Evolutionary conservation across 805 yeast species (phyloP), one percentile per base, ranked within the genome.

Genomic region (Yamadazyma phyllophila): DNA sequence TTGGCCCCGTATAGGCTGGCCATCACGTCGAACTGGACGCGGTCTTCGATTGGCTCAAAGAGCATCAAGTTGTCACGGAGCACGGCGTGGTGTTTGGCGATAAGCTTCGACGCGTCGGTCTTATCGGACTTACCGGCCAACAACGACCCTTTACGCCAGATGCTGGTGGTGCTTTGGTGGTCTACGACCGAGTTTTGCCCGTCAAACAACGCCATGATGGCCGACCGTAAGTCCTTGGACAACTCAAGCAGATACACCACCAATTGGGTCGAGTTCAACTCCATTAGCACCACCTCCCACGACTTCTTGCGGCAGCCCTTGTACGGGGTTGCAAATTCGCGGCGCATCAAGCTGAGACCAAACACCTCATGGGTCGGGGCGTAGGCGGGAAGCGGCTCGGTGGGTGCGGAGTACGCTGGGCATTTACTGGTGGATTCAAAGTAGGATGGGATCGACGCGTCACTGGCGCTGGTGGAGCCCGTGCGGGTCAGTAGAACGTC

Each of bases 241-340:
- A 59, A 54, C 9, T 52, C 49, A 14, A 71, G 49, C 32, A 56
- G 57, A 47, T 66, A 63, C 5, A 71, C 41, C 27, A 61, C 61
- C 27, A 71, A 57, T 48, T 71, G 74, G 14, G 72, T 71, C 33
- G 71, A 63, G 50, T 69, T 69, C 30, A 71, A 51, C 49, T 70
- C 74, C 17, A 68, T 54, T 17, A 68, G 50, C 14, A 71, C 72
- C 1, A 73, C 71, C 44, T 60, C 62, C 67, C 73, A 65, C 7
- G 53, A 43, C 27, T 67, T 45, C 15, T 55, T 46, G 7, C 58
- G 54, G 41, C 48, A 55, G 48, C 50, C 43, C 43, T 61, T 66
- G 55, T 62, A 71, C 0, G 76, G 76, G 1, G 73, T 64, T 5
- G 49, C 48, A 42, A 69, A 66, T 54, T 71, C 76, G 13, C 62